Conservation (phyloP, 2,329 filamentous ascomycete species). For the Trichoderma guizhouense region DNA sequence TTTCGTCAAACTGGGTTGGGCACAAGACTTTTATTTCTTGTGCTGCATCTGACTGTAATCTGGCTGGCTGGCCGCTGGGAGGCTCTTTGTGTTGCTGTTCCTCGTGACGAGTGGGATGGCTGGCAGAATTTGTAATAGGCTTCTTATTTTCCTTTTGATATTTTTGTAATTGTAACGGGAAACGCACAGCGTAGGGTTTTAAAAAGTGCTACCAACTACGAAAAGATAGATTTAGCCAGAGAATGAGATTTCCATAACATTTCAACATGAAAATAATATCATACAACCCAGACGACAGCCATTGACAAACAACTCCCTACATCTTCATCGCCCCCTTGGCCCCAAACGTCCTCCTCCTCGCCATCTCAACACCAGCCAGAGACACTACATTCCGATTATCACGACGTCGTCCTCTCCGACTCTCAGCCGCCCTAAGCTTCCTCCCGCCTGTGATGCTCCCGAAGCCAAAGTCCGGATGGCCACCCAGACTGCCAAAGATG, state of each 20-base stretch:
- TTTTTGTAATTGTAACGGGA: background rate
- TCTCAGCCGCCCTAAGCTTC: conserved; percentile 27
- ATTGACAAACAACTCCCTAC: background rate
- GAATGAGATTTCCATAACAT: background rate
- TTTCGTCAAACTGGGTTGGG: conserved; percentile 30
- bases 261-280: background rate
- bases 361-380: conserved; percentile 31
- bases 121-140: conserved; percentile 26
- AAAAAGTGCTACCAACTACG: background rate
- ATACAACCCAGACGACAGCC: background rate
- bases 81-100: conserved; percentile 31
- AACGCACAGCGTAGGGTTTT: background rate
- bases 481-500: conserved; percentile 66
- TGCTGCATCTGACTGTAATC: conserved; percentile 33
- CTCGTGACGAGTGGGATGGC: conserved; percentile 29
- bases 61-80: conserved; percentile 35
- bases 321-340: conserved; percentile 25
- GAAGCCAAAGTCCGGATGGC: conserved; percentile 62
- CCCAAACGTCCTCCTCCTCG: conserved; percentile 26
- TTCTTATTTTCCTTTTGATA: background rate
- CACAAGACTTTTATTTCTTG: conserved; percentile 31
- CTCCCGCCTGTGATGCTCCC: conserved; percentile 43
- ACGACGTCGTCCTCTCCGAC: background rate
- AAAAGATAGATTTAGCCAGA: background rate
- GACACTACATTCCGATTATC: background rate